Evolutionary conservation across 192 early-diverging fungal species (phyloP).

Genomic region (Rhizoclosmatium sp.): DNA sequence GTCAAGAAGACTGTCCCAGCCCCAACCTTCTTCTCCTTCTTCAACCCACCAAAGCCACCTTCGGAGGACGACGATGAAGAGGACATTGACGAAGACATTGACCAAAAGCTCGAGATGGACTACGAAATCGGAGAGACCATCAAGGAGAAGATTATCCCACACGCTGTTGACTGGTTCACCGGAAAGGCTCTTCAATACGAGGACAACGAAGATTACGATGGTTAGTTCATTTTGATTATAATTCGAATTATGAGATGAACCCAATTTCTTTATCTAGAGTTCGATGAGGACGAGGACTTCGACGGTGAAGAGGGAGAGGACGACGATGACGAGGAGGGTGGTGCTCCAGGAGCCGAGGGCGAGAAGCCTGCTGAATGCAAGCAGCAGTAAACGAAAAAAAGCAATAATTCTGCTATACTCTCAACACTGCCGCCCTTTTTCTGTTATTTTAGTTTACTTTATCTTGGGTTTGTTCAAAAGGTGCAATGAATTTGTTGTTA

Average conservation of each 20-base stretch:
- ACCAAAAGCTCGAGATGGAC: conserved; percentile 88
- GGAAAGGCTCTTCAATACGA: conserved; percentile 94
- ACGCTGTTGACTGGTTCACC: conserved; percentile 98
- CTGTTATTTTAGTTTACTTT: no score
- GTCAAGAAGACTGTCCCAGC: conserved; percentile 97
- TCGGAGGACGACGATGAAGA: conserved; percentile 76
- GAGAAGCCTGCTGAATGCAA: conserved; percentile 57
- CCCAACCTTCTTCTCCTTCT: conserved; percentile 98
- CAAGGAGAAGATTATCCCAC: conserved; percentile 97
- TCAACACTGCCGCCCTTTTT: no score
- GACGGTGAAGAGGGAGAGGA: conserved; percentile 70
- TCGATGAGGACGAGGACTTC: conserved; percentile 75
- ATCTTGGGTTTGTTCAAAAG: no score
- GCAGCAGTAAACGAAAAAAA: conserved; percentile 56
- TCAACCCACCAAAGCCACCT: conserved; percentile 73
- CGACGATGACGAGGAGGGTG: conserved; percentile 75
- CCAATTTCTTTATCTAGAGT: conserved; percentile 51
- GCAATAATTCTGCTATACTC: not conserved
- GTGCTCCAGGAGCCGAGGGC: conserved; percentile 42
- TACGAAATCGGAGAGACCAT: conserved; percentile 98
- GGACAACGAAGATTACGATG: conserved; percentile 63
- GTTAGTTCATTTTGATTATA: conserved; percentile 28
- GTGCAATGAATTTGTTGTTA: no score
- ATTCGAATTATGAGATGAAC: conserved; percentile 14
- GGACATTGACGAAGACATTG: conserved; percentile 77